Conservation (phyloP, 768 basidiomycete species). For the Russula brevipes region DNA sequence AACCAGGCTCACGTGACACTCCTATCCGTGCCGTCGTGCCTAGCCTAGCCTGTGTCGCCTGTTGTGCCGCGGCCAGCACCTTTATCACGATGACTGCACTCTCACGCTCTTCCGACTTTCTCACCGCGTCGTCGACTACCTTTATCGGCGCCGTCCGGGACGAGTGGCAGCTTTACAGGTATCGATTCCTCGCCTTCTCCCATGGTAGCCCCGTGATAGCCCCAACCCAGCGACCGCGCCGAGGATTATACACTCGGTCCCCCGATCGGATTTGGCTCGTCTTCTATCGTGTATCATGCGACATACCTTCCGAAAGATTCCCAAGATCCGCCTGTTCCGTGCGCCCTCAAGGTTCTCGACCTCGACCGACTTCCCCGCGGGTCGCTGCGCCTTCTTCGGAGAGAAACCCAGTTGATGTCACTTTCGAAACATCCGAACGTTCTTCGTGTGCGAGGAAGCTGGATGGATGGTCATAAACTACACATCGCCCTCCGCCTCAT, state of each 20-base stretch:
- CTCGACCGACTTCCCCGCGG: conserved; percentile 70
- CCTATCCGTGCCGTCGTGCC: background rate
- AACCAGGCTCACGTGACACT: background rate
- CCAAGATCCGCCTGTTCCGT: conserved; percentile 42
- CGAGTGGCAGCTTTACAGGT: conserved; percentile 82
- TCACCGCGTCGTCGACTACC: background rate
- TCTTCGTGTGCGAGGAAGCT: conserved; percentile 83
- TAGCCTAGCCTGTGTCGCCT: background rate
- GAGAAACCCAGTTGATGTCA: conserved; percentile 90
- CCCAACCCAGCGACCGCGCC: conserved; percentile 50
- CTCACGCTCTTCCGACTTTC: background rate
- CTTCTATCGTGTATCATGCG: conserved; percentile 85
- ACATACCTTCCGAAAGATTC: conserved; percentile 45
- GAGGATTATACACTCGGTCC: conserved; percentile 70
- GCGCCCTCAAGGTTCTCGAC: conserved; percentile 87
- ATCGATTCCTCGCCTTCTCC: conserved; percentile 16
- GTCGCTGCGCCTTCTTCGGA: conserved; percentile 66
- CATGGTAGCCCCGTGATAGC: background rate
- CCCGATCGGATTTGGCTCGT: conserved; percentile 87
- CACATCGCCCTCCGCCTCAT: conserved; percentile 85
- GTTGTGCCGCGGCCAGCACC: too few relatives aligned
- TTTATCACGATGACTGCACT: background rate
- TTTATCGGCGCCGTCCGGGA: conserved; percentile 83
- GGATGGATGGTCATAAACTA: conserved; percentile 79
- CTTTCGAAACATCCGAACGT: conserved; percentile 92